Evolutionary conservation across 2,329 filamentous ascomycete species (phyloP), one percentile per base, ranked within the genome.

Genomic region (Coniochaeta sp.): DNA sequence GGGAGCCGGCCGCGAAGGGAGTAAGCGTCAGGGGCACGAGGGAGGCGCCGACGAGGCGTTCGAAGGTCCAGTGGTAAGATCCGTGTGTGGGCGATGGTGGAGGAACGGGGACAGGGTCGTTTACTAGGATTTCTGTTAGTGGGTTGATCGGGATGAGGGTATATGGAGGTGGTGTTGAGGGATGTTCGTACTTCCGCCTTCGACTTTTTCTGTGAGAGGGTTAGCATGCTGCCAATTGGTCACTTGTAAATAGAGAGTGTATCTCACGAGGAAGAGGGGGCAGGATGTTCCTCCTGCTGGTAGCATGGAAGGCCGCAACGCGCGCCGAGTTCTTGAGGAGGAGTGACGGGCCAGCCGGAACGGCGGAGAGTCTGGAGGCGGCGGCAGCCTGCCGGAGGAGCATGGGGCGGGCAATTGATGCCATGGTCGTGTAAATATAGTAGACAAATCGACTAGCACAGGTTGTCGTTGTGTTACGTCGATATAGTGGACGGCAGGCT

Each of bases 31-130:
- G 81, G 58, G 95, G 96, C 63, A 99, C 80, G 63, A 99, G 85
- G 60, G 86, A 89, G 61, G 85, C 88, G 61, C 91, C 88, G 68
- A 98, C 79, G 60, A 91, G 74, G 72, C 91, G 92, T 82, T 99
- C 95, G 71, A 96, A 96, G 62, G 89, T 90, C 95, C 95, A 99
- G 84, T 99, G 95, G 81, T 98, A 99, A 76, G 90, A 96, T 69
- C 95, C 95, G 79, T 99, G 91, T 60, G 86, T 80, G 47, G 93
- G 87, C 67, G 83, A 85, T 59, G 90, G 77, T 24, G 84, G 73
- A 54, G 92, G 93, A 26, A 96, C 76, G 43, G 85, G 85, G 34
- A 85, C 89, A 60, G 95, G 85, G 71, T 98, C 93, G 78, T 99
- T 99, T 72, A 93, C 91, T 89, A 70, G 16, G 59, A 68, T 65